Conservation (phyloP, 208 protist genomes). For the Vickermania spadyakhi region DNA sequence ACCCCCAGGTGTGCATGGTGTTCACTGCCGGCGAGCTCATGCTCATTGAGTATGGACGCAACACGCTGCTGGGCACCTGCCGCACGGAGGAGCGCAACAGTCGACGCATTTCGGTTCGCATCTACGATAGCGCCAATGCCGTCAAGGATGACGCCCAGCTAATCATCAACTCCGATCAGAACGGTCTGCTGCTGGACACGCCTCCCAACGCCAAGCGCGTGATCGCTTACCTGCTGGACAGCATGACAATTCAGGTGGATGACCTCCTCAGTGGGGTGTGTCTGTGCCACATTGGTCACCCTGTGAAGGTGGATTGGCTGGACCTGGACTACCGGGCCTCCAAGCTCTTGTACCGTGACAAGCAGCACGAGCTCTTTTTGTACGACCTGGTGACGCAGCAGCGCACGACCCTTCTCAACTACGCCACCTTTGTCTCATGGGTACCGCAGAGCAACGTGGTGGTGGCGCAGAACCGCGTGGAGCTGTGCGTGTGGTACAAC, state of each 20-base stretch:
- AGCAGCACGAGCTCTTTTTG: constrained; percentile 90
- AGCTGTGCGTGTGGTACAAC: constrained; percentile 97
- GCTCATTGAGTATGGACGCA: constrained; percentile 95
- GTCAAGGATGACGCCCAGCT: neutral
- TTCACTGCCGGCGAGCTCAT: constrained; percentile 95
- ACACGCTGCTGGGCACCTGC: constrained; percentile 92
- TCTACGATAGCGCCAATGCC: constrained; percentile 35
- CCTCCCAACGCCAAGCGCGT: constrained; percentile 30
- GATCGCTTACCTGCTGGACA: constrained; percentile 96
- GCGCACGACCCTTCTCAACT: constrained; percentile 90
- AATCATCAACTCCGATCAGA: constrained; percentile 17
- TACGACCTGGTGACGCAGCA: constrained; percentile 89
- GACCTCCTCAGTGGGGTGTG: constrained; percentile 84
- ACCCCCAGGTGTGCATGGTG: constrained; percentile 94
- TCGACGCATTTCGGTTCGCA: constrained; percentile 91
- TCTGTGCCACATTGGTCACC: constrained; percentile 88
- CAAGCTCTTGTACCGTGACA: constrained; percentile 96
- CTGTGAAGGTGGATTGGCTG: constrained; percentile 94
- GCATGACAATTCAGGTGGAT: constrained; percentile 92
- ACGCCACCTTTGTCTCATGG: constrained; percentile 97
- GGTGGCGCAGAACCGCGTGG: constrained; percentile 94
- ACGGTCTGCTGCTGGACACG: neutral
- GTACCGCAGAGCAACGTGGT: constrained; percentile 96
- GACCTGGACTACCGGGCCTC: constrained; percentile 91
- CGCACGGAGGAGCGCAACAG: constrained; percentile 94